Evolutionary conservation across 257 asterid genomes (phyloP), one percentile per base, ranked within the genome.

Genomic region (Penstemon newberryi): DNA sequence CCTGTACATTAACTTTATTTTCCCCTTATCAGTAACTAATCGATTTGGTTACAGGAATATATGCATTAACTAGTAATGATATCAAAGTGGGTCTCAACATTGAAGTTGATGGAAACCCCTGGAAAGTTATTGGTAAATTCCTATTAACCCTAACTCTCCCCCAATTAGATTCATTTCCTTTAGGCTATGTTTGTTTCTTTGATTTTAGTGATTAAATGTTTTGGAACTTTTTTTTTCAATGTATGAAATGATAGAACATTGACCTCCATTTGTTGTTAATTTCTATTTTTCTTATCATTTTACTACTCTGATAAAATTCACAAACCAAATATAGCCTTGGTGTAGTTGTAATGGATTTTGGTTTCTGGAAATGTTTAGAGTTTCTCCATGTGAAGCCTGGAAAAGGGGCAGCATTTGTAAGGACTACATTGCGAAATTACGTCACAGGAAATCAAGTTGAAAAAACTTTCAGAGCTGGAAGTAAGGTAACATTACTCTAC

Each of bases 341-440:
- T 25, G 33, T 49, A 12, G 6, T 62, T 49, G 51, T 53, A 51
- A 58, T 67, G 58, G 10, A 12, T 33, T 55, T 65, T 72, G 43
- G 36, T 72, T 51, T 49, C n/a, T 53, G 58, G 77, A 54, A 67
- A 63, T 80, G 43, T 67, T 61, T 72, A 93, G 99, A 91, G 83
- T 91, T 94, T 80, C 96, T 91, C 70, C 97, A 91, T 76, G 96
- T 94, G 42, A 94, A 94, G 79, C 97, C 96, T 78, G 99, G 99
- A 36, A 94, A 91, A 72, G 97, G 97, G 50, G 97, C 99, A 19
- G 96, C 99, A 37, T 91, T 78, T 79, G 96, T 94, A 8, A 84
- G 99, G 82, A 94, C 96, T 60, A 93, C 96, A 0, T 49, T 93
- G 79, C 84, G 92, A 56, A 93, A 93, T 74, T 83, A 80, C 60